Conservation (phyloP, 176 grass and related monocot species). For the Tuctoria greenei region DNA sequence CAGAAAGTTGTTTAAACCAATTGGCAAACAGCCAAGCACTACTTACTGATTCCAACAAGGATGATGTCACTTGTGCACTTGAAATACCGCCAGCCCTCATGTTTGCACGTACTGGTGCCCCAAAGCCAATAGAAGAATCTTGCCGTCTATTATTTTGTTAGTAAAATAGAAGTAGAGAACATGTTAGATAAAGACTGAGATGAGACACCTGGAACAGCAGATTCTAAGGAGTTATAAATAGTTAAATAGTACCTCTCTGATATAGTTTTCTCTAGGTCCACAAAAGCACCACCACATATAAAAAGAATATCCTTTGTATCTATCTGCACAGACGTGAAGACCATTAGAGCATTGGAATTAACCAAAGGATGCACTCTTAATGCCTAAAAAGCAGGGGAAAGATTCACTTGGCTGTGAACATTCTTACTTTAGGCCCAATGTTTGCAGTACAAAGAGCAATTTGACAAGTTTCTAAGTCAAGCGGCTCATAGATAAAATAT, state of each 20-base stretch:
- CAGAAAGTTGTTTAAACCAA: constrained; percentile 23
- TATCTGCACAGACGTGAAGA: constrained; percentile 55
- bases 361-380: constrained; percentile 8
- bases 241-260: constrained; percentile 66
- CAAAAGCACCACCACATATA: constrained; percentile 93
- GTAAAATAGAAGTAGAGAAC: background rate
- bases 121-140: constrained; percentile 98
- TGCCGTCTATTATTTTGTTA: constrained; percentile 54
- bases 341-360: constrained; percentile 31
- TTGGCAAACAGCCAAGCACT: background rate
- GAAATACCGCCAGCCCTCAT: constrained; percentile 74
- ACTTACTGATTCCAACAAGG: constrained; percentile 89
- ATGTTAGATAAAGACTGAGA: constrained; percentile 27
- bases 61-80: constrained; percentile 84
- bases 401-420: constrained; percentile 6
- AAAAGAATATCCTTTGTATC: constrained; percentile 99
- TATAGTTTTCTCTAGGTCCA: constrained; percentile 96
- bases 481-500: background rate
- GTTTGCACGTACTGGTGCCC: constrained; percentile 81
- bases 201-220: constrained; percentile 21
- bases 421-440: background rate
- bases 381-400: constrained; percentile 25
- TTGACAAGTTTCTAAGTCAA: background rate
- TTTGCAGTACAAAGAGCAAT: constrained; percentile 19
- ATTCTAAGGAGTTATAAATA: background rate